Base-by-base conservation (phyloP, 2,329 filamentous ascomycete species). In the Sordariomycetes sp. region DNA sequence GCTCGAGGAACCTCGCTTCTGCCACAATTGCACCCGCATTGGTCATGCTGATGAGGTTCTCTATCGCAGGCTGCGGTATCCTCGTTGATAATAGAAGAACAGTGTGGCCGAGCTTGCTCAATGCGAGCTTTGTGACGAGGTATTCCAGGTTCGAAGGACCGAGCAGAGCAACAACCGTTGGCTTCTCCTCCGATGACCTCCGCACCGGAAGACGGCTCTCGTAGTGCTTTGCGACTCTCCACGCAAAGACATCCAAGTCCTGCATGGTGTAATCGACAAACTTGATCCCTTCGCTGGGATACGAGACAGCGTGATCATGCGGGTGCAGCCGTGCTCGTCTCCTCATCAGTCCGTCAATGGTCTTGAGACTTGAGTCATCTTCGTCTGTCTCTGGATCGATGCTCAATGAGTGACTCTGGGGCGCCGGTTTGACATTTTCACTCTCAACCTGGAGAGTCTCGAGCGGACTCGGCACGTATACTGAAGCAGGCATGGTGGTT, bases 41-140 rank as follows among this genome's bases (percentile, higher is more conserved):
- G 1, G 53, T 55, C 2, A 41, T 34, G 10, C 30, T 43, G 20
- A 56, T 36, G 2, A 57, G 42, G 3, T 46, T 47, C 21, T 54
- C 49, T 23, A 58, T 42, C 2, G 56, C 57, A 6, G 44, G 46
- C 2, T 49, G 43, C 1, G 55, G 48, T 20, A 60, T 51, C 15
- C 55, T 44, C 3, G 54, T 58, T 3, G 56, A 60, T 12, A 61
- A 39, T 28, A 58, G 51, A 8, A 60, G 39, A 4, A 61, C 59
- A 0, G 70, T 65, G 51, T 72, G 70, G 8, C 74, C 73, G 10
- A 78, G 53, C 39, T 70, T 65, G 19, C 61, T 64, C 31, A 79
- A 45, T 0, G 69, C 72, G 29, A 76, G 58, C 27, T 70, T 54
- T 4, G 69, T 66, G 23, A 75, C 54, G 24, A 75, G 57, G 39